Base-by-base conservation (phyloP, 352 stramenopile species). In the Peronosclerospora sorghi region DNA sequence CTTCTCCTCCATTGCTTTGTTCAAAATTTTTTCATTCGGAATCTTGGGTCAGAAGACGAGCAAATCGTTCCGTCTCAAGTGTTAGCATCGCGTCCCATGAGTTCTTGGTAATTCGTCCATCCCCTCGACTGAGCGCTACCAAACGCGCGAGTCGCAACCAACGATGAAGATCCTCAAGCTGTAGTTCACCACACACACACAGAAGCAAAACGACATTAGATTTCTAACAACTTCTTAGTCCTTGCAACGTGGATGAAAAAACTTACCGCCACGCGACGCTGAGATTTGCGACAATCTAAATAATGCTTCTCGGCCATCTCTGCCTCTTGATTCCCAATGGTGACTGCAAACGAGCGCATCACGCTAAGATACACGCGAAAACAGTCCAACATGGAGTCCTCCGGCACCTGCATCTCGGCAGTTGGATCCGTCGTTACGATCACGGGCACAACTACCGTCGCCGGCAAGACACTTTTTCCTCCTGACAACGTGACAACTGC, bases 301-400 rank as follows among this genome's bases (percentile, higher is more conserved):
- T 83, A 91, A 52, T 86, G 66, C 30, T 86, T 77, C 56, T 91
- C 79, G 1, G 79, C 79, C 44, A 72, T 65, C 15, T 88, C 73
- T 1, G 79, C 79, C 44, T 79, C 60, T 28, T 87, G 73, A 32
- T 88, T 87, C 37, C 72, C 63, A 10, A 91, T 76, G 0, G 55
- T 62, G 14, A 86, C 62, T 2, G 64, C 49, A 18, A 81, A 52
- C 13, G 56, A 67, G 10, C 79, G 68, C 18, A 87, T 20, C 0
- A 86, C 69, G 6, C 61, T 62, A 1, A 91, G 35, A 24, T 76
- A 88, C 7, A 86, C 34, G 8, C 75, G 79, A 38, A 88, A 83
- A 23, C 65, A 79, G 38, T 86, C 62, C 15, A 87, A 32, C 27
- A 82, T 17, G 8, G 56, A 34, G n/a, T 72, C 53, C 7, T 43